A percentile compares a stretch with the other conserved stretches of the same genome.
Evolutionary conservation across 768 basidiomycete species (phyloP).

Genomic region (Phanerodontia chrysosporium): DNA sequence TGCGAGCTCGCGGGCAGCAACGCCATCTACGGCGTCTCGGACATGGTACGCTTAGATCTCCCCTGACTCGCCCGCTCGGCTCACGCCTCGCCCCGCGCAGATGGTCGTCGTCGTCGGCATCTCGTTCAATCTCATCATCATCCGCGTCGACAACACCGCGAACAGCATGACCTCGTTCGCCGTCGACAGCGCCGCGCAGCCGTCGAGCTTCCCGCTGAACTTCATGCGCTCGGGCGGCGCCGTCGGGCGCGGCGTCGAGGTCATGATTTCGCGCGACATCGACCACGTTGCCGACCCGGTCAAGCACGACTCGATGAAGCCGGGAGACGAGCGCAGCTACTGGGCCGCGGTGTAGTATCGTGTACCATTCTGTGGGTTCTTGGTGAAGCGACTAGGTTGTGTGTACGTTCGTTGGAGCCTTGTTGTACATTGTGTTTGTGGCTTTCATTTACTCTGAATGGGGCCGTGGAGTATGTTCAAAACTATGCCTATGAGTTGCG

Average conservation of each 20-base stretch:
- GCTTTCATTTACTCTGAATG: background rate
- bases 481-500: background rate
- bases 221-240: slow-evolving; percentile 4
- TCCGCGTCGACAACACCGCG: slow-evolving; percentile 17
- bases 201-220: slow-evolving; percentile 5
- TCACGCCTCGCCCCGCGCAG: slow-evolving; percentile 8
- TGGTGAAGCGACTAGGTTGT: background rate
- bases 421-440: background rate
- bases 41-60: slow-evolving; percentile 16
- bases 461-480: background rate
- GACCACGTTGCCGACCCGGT: background rate
- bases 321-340: background rate
- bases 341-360: slow-evolving; percentile 1
- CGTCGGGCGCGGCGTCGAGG: background rate
- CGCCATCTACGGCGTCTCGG: slow-evolving; percentile 21
- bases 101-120: slow-evolving; percentile 23
- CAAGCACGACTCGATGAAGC: slow-evolving; percentile 6
- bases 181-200: background rate
- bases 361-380: too few relatives aligned
- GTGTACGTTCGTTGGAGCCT: background rate
- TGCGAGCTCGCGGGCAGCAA: slow-evolving; percentile 20
- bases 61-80: background rate
- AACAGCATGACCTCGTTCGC: background rate
- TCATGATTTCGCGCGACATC: slow-evolving; percentile 9
- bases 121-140: slow-evolving; percentile 29